These are phyloP conservation scores for Eragrostis tef DNA, from an alignment of 202 grass and related monocot species.

Conservation along the genomic window DNA sequence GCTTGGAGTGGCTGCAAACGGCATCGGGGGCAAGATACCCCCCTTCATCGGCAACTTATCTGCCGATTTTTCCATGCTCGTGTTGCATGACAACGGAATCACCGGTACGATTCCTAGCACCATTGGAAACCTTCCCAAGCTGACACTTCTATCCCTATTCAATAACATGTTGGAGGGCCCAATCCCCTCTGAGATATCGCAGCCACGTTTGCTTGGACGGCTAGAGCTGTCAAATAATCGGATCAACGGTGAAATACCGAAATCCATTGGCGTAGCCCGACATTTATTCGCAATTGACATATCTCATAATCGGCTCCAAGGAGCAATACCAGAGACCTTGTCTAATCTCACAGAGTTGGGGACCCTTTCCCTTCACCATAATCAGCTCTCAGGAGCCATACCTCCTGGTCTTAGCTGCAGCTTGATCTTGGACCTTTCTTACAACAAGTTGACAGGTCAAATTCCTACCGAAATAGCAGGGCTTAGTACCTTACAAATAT, in stretches of 20 bases:
- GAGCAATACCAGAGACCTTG: slow-evolving; percentile 51
- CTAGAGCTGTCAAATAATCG: slow-evolving; percentile 60
- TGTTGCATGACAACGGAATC: slow-evolving; percentile 55
- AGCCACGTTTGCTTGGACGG: slow-evolving; percentile 41
- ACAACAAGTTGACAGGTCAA: slow-evolving; percentile 58
- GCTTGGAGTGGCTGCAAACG: slow-evolving; percentile 56
- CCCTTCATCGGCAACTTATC: slow-evolving; percentile 53
- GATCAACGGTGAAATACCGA: slow-evolving; percentile 59
- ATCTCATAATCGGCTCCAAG: slow-evolving; percentile 54
- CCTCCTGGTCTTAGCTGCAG: slow-evolving; percentile 57
- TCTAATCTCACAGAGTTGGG: slow-evolving; percentile 58
- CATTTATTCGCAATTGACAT: slow-evolving; percentile 47
- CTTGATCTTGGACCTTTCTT: slow-evolving; percentile 62
- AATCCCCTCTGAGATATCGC: slow-evolving; percentile 63
- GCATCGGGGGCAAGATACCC: slow-evolving; percentile 53
- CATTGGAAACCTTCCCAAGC: slow-evolving; percentile 57
- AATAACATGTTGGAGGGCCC: slow-evolving; percentile 63
- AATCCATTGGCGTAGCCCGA: slow-evolving; percentile 49
- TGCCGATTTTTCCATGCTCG: slow-evolving; percentile 46
- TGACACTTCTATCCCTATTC: slow-evolving; percentile 49
- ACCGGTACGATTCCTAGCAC: slow-evolving; percentile 55
- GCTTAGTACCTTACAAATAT: slow-evolving; percentile 46
- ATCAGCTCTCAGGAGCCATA: slow-evolving; percentile 68
- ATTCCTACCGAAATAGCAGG: slow-evolving; percentile 49
- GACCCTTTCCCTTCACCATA: slow-evolving; percentile 59